These are phyloP conservation scores for Angophora floribunda DNA, from an alignment of 345 rosid genomes.

Conservation along the genomic window DNA sequence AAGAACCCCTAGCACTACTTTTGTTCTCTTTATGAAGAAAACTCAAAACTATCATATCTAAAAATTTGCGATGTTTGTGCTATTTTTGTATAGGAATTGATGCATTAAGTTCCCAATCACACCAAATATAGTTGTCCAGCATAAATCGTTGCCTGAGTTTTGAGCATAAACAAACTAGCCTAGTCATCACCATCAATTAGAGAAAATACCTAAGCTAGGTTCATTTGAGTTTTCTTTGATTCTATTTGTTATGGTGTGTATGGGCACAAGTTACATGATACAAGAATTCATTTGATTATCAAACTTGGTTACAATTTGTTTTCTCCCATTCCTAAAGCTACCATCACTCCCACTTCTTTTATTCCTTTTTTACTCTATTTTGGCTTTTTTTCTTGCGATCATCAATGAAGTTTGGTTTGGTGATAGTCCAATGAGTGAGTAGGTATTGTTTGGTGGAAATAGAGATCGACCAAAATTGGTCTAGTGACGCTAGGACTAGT, in stretches of 20 bases:
- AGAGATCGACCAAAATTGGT: fast-evolving
- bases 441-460: neutral
- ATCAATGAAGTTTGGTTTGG: neutral
- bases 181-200: neutral
- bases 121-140: neutral
- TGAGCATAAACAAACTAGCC: neutral
- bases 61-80: neutral
- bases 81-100: neutral
- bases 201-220: neutral
- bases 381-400: neutral
- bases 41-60: neutral
- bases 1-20: neutral
- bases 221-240: neutral
- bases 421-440: neutral
- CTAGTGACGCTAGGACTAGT: neutral
- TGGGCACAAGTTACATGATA: no score
- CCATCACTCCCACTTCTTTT: no score
- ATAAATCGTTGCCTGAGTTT: neutral
- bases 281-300: no score
- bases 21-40: neutral
- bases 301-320: no score
- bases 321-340: no score
- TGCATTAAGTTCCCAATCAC: neutral
- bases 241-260: no score
- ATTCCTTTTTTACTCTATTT: neutral